phyloP scores from a whole-genome alignment of 2,329 filamentous ascomycete genomes.

The Pyrenophora seminiperda region DNA sequence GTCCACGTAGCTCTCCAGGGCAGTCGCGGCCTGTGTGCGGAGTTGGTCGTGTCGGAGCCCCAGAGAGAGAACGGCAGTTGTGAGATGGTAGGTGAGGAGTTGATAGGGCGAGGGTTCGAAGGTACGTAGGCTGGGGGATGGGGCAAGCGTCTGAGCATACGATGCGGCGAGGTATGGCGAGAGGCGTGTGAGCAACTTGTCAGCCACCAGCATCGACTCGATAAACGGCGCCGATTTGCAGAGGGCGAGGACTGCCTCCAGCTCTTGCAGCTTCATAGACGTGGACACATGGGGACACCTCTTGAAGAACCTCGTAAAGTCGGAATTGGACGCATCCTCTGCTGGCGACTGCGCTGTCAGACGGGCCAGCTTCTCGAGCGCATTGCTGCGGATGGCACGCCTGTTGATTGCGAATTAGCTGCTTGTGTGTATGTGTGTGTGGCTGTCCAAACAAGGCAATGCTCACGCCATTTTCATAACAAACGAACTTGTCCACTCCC shows the following conservation, averaged over 20 bases:
- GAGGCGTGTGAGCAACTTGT: constrained; percentile 78
- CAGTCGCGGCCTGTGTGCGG: constrained; percentile 67
- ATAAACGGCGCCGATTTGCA: constrained; percentile 87
- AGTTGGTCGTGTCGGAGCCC: constrained; percentile 74
- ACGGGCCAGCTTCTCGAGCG: constrained; percentile 57
- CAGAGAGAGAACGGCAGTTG: constrained; percentile 79
- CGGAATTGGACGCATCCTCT: constrained; percentile 35
- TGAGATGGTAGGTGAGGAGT: constrained; percentile 76
- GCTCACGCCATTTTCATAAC: constrained; percentile 12
- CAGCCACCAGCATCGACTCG: constrained; percentile 71
- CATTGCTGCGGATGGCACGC: constrained; percentile 52
- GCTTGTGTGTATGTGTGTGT: not conserved
- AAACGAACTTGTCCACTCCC: not conserved
- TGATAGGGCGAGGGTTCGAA: constrained; percentile 91
- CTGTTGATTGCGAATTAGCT: constrained; percentile 19
- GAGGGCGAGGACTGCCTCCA: constrained; percentile 87
- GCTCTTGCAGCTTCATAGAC: constrained; percentile 76
- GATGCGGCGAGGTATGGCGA: constrained; percentile 85
- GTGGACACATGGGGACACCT: constrained; percentile 35
- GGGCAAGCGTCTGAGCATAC: constrained; percentile 75
- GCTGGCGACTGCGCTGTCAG: constrained; percentile 51
- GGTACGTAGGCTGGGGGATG: constrained; percentile 80
- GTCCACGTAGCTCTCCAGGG: constrained; percentile 73
- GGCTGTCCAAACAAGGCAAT: not conserved
- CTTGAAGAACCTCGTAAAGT: constrained; percentile 52